These are phyloP conservation scores for Aspergillus aculeatus DNA, from an alignment of 2,329 filamentous ascomycete genomes.

Conservation along the genomic window DNA sequence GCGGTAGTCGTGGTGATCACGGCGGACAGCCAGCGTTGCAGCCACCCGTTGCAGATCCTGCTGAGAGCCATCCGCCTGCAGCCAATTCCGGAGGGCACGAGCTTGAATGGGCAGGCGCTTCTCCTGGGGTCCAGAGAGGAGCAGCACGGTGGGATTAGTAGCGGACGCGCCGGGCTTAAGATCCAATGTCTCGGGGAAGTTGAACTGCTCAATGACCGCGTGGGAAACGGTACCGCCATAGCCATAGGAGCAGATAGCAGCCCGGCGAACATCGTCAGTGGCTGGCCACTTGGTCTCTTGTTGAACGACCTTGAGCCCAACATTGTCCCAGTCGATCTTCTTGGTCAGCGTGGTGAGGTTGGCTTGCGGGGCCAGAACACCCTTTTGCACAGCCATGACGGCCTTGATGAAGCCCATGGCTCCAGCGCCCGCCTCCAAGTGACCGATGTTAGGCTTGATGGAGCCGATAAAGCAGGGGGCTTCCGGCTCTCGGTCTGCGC, in stretches of 20 bases:
- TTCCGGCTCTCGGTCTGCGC: constrained; percentile 12
- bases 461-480: constrained; percentile 30
- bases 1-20: constrained; percentile 35
- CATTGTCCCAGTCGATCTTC: constrained; percentile 30
- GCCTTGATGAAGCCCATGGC: constrained; percentile 29
- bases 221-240: constrained; percentile 27
- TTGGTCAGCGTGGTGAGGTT: constrained; percentile 35
- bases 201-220: constrained; percentile 29
- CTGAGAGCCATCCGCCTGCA: constrained; percentile 13
- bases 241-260: constrained; percentile 33
- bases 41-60: constrained; percentile 23
- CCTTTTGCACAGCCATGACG: constrained; percentile 24
- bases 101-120: constrained; percentile 29
- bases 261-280: constrained; percentile 18
- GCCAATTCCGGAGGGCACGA: background rate
- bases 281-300: constrained; percentile 23
- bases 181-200: too few relatives aligned
- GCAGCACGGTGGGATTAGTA: constrained; percentile 16
- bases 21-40: constrained; percentile 30
- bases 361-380: constrained; percentile 32
- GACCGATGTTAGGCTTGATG: constrained; percentile 34
- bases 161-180: too few relatives aligned
- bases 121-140: constrained; percentile 34
- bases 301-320: constrained; percentile 24
- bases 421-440: constrained; percentile 32